These are phyloP conservation scores for Mesembryanthemum crystallinum DNA, from an alignment of 148 eudicot genomes.

Conservation along the genomic window DNA sequence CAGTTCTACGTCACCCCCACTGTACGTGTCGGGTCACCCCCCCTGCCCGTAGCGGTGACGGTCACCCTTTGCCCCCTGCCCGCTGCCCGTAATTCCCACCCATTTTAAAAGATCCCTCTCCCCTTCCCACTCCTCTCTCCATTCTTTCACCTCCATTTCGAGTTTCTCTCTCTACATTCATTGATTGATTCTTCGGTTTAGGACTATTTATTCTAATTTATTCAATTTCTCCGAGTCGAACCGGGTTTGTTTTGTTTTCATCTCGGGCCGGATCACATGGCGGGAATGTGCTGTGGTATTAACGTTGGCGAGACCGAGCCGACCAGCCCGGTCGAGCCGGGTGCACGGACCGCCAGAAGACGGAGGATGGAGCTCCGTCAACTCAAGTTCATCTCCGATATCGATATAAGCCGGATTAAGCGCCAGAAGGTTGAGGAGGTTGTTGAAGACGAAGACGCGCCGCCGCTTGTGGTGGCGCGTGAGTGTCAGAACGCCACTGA, in stretches of 20 bases:
- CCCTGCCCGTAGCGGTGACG: conserved; percentile 51
- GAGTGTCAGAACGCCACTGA: conserved; percentile 18
- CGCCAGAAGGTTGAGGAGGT: conserved; percentile 2
- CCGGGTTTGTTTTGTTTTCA: not conserved
- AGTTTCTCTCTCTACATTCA: not conserved
- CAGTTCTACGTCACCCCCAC: conserved; percentile 40
- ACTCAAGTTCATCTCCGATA: conserved; percentile 39
- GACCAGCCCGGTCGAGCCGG: conserved; percentile 44
- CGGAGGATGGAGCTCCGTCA: conserved; percentile 52
- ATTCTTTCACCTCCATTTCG: conserved; percentile 3
- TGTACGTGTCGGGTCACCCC: conserved; percentile 38
- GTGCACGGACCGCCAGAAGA: conserved; percentile 36
- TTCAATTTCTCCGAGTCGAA: not conserved
- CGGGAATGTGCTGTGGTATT: conserved; percentile 76
- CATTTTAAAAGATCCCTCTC: conserved; percentile 8
- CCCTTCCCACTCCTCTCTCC: conserved; percentile 11
- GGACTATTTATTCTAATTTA: not conserved
- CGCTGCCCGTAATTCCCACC: conserved; percentile 4
- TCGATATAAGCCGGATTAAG: conserved; percentile 10
- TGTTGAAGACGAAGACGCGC: not conserved
- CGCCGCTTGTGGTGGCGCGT: conserved; percentile 5
- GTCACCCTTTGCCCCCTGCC: conserved; percentile 36
- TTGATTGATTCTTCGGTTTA: not conserved
- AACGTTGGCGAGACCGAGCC: conserved; percentile 58
- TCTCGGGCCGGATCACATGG: conserved; percentile 47